Evolutionary conservation across 768 basidiomycete species (phyloP), one percentile per base, ranked within the genome.

Genomic region (Termitomyces sp.): DNA sequence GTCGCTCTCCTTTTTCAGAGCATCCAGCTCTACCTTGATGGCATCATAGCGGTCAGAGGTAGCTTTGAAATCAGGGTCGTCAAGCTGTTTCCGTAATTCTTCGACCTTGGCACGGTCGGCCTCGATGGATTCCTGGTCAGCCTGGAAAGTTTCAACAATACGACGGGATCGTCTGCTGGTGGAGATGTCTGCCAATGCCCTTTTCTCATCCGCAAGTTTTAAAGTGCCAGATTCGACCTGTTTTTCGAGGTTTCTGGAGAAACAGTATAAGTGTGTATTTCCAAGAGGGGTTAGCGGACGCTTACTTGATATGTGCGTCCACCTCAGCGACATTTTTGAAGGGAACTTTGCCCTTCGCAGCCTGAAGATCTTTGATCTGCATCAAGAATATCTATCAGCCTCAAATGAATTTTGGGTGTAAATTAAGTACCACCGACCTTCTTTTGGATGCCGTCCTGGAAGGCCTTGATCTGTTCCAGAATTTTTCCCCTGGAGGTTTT

Each of bases 161-260:
- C 81, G 86, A 52, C 92, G 86, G 58, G 73, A 79, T 44, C 92
- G 88, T 67, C 83, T 91, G 60, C 79, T 75, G 45, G 81, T 79
- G 60, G 80, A 83, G 60, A 99, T 96, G 65, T 98, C 96, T 62
- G 84, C 81, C n/a, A 99, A 80, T 5, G 94, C 91, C 52, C 93
- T 87, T 75, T 97, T 98, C 74, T 99, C 97, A 56, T 97, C 95
- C 28, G 87, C 94, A 58, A 98, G 80, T 69, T 92, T 97, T 81
- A 99, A 80, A 58, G 66, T 84, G 26, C 96, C 96, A 5, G 92
- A 92, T 68, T 98, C 96, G 54, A 99, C 87, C 69, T 94, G 90
- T 67, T 84, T 88, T 51, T 98, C 92, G 59, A 97, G 77, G 60
- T 86, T 78, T 65, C 93, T 95, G 54, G 48, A 33, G 56, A 60